Conservation (phyloP, 2,329 filamentous ascomycete species). For the Botrytis aclada region DNA sequence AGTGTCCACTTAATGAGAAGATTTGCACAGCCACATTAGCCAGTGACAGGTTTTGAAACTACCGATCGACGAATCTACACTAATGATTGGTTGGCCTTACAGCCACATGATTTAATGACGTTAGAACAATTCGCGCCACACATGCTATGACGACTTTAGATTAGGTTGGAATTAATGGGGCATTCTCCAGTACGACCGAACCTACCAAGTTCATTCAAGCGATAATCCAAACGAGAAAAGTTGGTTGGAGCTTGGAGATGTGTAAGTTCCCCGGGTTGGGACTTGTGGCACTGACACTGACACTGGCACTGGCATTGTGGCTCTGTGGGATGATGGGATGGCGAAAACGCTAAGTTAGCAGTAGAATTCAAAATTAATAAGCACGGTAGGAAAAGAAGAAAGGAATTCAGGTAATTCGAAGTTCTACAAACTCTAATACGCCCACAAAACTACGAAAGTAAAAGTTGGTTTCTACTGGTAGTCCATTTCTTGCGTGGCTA, state of each 20-base stretch:
- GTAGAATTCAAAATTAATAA: neutral
- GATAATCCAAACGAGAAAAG: neutral
- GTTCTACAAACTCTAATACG: neutral
- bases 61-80: neutral
- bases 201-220: neutral
- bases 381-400: neutral
- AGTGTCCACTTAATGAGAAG: neutral
- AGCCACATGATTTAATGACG: conserved; percentile 1
- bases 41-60: neutral
- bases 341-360: neutral
- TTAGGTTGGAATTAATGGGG: neutral
- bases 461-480: neutral
- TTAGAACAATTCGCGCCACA: neutral
- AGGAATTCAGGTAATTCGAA: neutral
- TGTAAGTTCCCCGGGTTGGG: neutral
- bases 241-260: neutral
- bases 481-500: neutral
- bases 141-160: conserved; percentile 15
- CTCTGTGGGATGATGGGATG: no score
- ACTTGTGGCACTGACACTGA: neutral
- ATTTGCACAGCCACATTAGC: conserved; percentile 1
- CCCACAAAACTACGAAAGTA: neutral
- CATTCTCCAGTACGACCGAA: neutral
- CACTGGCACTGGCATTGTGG: neutral
- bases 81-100: conserved; percentile 5